A percentile compares a stretch with the other conserved stretches of the same genome.
These are phyloP conservation scores for Heterobasidion irregulare DNA, from an alignment of 1,284 basidiomycete species.

Conservation along the genomic window DNA sequence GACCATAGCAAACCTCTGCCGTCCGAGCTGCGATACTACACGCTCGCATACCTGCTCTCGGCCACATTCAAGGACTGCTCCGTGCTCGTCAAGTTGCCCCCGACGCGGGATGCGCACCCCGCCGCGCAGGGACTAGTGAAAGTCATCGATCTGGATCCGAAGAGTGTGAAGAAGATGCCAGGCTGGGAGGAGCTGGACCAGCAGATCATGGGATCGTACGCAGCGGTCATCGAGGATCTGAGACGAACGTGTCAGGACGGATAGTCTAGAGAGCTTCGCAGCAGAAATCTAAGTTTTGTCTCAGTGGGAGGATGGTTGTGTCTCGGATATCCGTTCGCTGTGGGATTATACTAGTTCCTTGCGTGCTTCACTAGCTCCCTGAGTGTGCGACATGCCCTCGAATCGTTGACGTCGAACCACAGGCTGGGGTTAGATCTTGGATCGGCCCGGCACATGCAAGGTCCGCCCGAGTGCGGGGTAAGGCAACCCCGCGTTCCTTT, in stretches of 20 bases:
- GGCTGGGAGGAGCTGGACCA: constrained; percentile 74
- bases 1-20: constrained; percentile 30
- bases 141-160: constrained; percentile 84
- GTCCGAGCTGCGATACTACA: constrained; percentile 44
- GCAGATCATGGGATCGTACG: constrained; percentile 52
- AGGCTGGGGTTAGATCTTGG: not conserved
- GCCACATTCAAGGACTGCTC: constrained; percentile 98
- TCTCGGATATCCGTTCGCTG: too few species aligned
- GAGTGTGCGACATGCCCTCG: too few species aligned
- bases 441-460: not conserved
- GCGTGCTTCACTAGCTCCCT: too few species aligned
- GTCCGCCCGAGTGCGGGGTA: not conserved
- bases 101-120: not conserved
- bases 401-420: too few species aligned
- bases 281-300: too few species aligned
- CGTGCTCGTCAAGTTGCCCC: constrained; percentile 56
- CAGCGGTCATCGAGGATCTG: constrained; percentile 12
- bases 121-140: constrained; percentile 31
- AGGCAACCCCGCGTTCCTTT: not conserved
- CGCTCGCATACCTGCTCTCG: constrained; percentile 76
- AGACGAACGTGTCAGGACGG: constrained; percentile 26
- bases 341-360: too few species aligned
- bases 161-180: constrained; percentile 56
- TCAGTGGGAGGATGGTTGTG: too few species aligned
- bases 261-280: not conserved